phyloP scores from a whole-genome alignment of 1,284 basidiomycete genomes.

The Lignosus rhinocerotis region DNA sequence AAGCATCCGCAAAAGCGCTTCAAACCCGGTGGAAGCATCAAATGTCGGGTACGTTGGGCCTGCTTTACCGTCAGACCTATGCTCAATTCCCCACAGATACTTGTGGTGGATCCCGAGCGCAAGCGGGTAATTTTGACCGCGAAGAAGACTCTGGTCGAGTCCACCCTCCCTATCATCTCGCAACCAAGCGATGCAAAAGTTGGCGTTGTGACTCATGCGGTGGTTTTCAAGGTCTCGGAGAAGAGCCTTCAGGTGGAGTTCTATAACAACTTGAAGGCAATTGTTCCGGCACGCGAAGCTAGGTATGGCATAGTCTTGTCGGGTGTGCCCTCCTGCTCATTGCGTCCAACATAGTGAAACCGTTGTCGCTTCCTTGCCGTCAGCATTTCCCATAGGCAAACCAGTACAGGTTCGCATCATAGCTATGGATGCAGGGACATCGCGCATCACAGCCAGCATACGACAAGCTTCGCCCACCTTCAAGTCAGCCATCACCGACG shows the following conservation, averaged over 20 bases:
- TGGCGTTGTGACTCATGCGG: slow-evolving; percentile 81
- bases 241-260: slow-evolving; percentile 86
- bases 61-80: background rate
- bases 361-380: slow-evolving; percentile 61
- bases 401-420: slow-evolving; percentile 88
- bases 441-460: slow-evolving; percentile 83
- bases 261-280: slow-evolving; percentile 87
- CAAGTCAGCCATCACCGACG: slow-evolving; percentile 54
- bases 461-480: slow-evolving; percentile 73
- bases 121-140: slow-evolving; percentile 88
- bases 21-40: slow-evolving; percentile 82
- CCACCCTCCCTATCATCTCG: slow-evolving; percentile 71
- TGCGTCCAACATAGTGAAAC: slow-evolving; percentile 52
- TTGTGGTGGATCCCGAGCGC: slow-evolving; percentile 80
- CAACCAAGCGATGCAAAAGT: slow-evolving; percentile 68
- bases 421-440: slow-evolving; percentile 61
- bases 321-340: background rate
- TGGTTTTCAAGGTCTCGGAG: slow-evolving; percentile 80
- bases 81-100: slow-evolving; percentile 54
- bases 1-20: slow-evolving; percentile 94
- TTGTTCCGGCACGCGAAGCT: slow-evolving; percentile 80
- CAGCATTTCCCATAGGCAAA: slow-evolving; percentile 79
- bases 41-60: slow-evolving; percentile 68
- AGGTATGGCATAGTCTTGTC: slow-evolving; percentile 48
- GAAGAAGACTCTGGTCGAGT: slow-evolving; percentile 90